A percentile compares a stretch with the other conserved stretches of the same genome.
Evolutionary conservation across 345 rosid species (phyloP).

Genomic region (Bruguiera gymnorhiza): DNA sequence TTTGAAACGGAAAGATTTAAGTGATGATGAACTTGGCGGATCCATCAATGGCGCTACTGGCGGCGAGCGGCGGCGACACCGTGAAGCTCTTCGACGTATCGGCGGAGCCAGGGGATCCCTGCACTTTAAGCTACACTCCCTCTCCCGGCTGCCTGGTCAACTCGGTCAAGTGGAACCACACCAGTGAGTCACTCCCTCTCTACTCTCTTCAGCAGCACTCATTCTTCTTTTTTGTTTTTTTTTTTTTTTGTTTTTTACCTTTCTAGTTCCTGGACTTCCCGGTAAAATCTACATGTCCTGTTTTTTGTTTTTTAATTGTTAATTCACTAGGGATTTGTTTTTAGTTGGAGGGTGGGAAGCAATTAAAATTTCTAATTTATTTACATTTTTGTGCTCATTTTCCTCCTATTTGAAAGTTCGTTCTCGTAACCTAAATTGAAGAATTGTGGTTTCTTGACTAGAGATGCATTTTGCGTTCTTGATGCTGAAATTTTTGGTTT

Average conservation of each 20-base stretch:
- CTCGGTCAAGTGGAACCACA: conserved; percentile 96
- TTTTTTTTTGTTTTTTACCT: not conserved
- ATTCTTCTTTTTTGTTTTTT: not conserved
- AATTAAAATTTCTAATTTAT: no score
- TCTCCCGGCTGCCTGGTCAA: conserved; percentile 65
- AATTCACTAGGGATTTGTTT: no score
- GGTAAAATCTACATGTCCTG: no score
- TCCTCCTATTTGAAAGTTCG: no score
- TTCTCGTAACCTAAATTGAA: no score
- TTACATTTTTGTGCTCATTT: no score
- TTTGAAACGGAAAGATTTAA: not conserved
- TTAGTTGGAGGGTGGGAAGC: no score
- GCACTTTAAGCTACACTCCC: conserved; percentile 72
- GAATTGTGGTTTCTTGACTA: no score
- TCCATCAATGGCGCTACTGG: conserved; percentile 65
- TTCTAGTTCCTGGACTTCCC: not conserved
- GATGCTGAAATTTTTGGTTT: no score
- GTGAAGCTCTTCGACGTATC: conserved; percentile 83
- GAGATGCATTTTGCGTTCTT: no score
- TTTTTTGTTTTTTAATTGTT: no score
- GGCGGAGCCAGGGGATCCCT: conserved; percentile 71
- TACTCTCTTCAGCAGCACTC: not conserved
- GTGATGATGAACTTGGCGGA: conserved; percentile 52
- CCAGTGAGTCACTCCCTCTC: conserved; percentile 48
- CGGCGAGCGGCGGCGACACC: conserved; percentile 83